A percentile compares a stretch with the other conserved stretches of the same genome.
These are phyloP conservation scores for Knoxia roxburghii DNA, from an alignment of 257 asterid species.

Conservation along the genomic window DNA sequence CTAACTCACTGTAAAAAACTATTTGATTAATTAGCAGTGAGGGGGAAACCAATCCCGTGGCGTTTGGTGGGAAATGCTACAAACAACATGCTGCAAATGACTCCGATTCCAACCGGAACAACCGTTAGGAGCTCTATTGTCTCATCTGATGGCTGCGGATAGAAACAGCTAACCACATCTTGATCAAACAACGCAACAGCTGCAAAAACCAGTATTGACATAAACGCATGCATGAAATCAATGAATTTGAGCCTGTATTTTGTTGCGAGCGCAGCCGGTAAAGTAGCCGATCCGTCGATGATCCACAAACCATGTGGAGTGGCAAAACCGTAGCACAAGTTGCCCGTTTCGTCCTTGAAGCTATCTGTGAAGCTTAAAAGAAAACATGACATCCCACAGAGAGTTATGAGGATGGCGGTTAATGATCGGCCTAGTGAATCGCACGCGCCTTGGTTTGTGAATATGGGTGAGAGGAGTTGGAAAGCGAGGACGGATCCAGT, in stretches of 20 bases:
- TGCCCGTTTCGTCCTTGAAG: constrained; percentile 69
- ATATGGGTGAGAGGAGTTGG: constrained; percentile 69
- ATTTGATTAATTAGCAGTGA: constrained; percentile 38
- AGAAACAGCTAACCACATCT: constrained; percentile 69
- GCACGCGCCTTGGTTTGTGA: constrained; percentile 73
- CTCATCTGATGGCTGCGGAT: constrained; percentile 59
- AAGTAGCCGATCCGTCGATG: constrained; percentile 61
- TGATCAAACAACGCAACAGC: constrained; percentile 72
- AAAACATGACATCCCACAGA: constrained; percentile 67
- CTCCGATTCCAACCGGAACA: constrained; percentile 85
- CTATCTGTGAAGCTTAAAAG: constrained; percentile 77
- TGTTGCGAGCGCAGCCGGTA: constrained; percentile 46
- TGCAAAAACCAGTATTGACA: constrained; percentile 78
- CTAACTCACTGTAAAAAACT: too few species aligned
- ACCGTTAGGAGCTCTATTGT: constrained; percentile 59
- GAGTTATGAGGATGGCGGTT: constrained; percentile 51
- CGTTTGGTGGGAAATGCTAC: constrained; percentile 78
- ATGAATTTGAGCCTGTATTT: constrained; percentile 57
- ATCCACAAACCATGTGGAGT: constrained; percentile 68
- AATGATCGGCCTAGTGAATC: constrained; percentile 46
- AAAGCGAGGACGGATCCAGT: constrained; percentile 85
- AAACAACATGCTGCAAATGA: constrained; percentile 72
- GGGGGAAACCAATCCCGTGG: constrained; percentile 90
- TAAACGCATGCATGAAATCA: constrained; percentile 75
- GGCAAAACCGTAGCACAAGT: constrained; percentile 64